phyloP scores from a whole-genome alignment of 345 rosid species.

The Noccaea bulbosa region DNA sequence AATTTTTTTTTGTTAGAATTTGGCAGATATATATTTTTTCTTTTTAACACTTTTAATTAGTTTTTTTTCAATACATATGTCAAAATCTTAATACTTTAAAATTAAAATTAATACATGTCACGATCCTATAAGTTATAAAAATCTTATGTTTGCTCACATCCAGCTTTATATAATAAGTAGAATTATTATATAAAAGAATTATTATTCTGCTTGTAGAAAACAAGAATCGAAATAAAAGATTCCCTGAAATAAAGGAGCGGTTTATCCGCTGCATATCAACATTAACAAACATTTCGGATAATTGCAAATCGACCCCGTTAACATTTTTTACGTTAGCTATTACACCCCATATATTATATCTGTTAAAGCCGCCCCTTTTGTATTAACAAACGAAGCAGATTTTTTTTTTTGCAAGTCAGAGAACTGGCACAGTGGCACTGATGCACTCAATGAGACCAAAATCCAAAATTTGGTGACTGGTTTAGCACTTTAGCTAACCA shows the following conservation, averaged over 20 bases:
- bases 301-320: constrained; percentile 25
- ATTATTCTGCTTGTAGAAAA: neutral
- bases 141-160: no score
- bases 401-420: neutral
- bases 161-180: no score
- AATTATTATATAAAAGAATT: no score
- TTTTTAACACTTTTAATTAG: no score
- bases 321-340: neutral
- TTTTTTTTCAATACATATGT: no score
- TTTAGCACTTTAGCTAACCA: constrained; percentile 24
- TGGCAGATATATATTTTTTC: no score
- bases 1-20: no score
- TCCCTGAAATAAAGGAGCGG: constrained; percentile 4
- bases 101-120: no score
- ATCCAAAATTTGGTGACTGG: constrained; percentile 23
- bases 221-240: constrained; percentile 36
- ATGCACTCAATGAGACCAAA: constrained; percentile 31
- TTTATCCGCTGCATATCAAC: constrained; percentile 8
- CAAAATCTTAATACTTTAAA: no score
- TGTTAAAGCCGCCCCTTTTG: constrained; percentile 31
- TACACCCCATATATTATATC: constrained; percentile 8
- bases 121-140: no score
- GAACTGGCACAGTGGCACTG: no score
- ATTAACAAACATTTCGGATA: neutral
- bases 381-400: constrained; percentile 19